phyloP scores from a whole-genome alignment of 495 filamentous ascomycete species.

The Tetracladium setigerum region DNA sequence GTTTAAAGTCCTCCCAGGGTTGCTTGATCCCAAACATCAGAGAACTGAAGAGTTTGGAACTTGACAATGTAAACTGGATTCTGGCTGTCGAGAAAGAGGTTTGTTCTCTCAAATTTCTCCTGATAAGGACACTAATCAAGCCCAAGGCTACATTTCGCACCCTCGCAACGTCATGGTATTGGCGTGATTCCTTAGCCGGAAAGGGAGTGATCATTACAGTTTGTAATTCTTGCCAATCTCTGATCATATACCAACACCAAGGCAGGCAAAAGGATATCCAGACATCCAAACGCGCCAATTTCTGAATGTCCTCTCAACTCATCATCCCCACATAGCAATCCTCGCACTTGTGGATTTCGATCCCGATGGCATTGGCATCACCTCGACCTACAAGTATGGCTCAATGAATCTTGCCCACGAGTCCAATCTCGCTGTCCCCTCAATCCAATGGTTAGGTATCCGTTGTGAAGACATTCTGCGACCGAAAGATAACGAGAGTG shows the following conservation, averaged over 20 bases:
- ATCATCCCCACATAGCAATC: constrained; percentile 37
- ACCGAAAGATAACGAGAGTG: constrained; percentile 13
- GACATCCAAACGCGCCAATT: constrained; percentile 77
- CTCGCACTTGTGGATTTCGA: constrained; percentile 77
- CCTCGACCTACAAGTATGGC: constrained; percentile 83
- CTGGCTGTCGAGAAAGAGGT: constrained; percentile 92
- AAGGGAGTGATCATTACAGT: constrained; percentile 65
- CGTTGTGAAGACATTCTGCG: constrained; percentile 47
- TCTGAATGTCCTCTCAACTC: constrained; percentile 36
- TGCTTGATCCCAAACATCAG: constrained; percentile 55
- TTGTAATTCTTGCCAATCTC: constrained; percentile 9
- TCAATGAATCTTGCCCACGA: constrained; percentile 68
- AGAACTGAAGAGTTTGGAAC: constrained; percentile 44
- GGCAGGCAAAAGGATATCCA: constrained; percentile 84
- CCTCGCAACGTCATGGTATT: constrained; percentile 47
- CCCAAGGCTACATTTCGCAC: constrained; percentile 72
- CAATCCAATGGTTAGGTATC: constrained; percentile 69
- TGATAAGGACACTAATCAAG: neutral
- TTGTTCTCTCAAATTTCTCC: neutral
- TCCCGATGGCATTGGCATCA: constrained; percentile 77
- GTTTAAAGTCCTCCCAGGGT: constrained; percentile 45
- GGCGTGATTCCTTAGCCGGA: constrained; percentile 37
- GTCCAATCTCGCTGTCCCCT: constrained; percentile 47
- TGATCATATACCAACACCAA: constrained; percentile 18
- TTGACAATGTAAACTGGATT: constrained; percentile 57